Evolutionary conservation across 108 stramenopile species (phyloP), one percentile per base, ranked within the genome.

Genomic region (Aurantiochytrium sp.): DNA sequence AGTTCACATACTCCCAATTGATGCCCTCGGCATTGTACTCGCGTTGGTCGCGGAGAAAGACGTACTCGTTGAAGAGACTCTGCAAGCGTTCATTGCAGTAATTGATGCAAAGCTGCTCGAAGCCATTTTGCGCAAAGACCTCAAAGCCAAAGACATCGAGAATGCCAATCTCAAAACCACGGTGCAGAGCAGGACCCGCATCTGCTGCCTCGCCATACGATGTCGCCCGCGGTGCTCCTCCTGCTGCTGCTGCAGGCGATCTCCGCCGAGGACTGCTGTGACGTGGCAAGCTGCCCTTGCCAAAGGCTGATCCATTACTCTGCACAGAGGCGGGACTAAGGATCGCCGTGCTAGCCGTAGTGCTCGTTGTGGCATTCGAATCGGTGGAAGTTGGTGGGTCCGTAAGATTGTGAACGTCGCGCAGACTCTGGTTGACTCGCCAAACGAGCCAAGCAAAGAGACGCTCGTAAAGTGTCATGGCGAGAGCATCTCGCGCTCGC

Each of bases 21-120:
- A 94, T 90, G 6, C 93, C 93, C 87, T 94, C 94, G 16, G 58
- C 87, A 47, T 64, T 87, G 92, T 95, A 95, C 90, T 93, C 91
- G 53, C 92, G 60, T 92, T 93, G 93, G 72, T 95, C 94, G 8
- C 87, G 91, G 51, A 89, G 60, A 47, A 95, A 91, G 29, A 91
- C 92, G 60, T 90, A 89, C 64, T 90, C 89, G 88, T 92, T 95
- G 93, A 95, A 95, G 60, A 89, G 73, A 90, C 92, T 92, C 88
- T 94, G 94, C 16, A 94, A 88, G 58, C 89, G 92, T 73, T 94
- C 94, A 88, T 93, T 93, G 88, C 49, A 53, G 88, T 92, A 93
- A 90, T 93, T 93, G 60, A 93, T 93, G 90, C 91, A 92, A 5
- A 93, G 87, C 87, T 93, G 92, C 58, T 91, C 89, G 59, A 93